A percentile compares a stretch with the other conserved stretches of the same genome.
Conservation (phyloP, 2,329 filamentous ascomycete species). For the Stagonosporopsis rhizophila region DNA sequence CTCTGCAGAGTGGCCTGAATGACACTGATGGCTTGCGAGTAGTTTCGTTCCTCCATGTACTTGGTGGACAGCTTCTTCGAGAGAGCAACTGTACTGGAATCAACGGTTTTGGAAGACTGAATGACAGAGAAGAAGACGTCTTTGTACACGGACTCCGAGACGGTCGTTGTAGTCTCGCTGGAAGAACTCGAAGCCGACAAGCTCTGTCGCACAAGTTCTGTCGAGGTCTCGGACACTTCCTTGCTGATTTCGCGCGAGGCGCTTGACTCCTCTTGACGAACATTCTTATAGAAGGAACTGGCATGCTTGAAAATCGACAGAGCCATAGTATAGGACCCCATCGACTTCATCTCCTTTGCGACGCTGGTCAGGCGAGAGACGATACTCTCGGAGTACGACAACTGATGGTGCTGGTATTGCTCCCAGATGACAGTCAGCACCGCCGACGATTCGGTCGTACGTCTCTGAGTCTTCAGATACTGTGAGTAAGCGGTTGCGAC, state of each 20-base stretch:
- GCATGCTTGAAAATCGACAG: slow-evolving; percentile 57
- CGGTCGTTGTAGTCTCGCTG: slow-evolving; percentile 45
- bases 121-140: slow-evolving; percentile 55
- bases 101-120: slow-evolving; percentile 49
- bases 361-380: slow-evolving; percentile 47
- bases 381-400: slow-evolving; percentile 50
- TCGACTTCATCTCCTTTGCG: slow-evolving; percentile 55
- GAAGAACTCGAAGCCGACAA: slow-evolving; percentile 38
- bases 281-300: slow-evolving; percentile 43
- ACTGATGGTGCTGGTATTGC: slow-evolving; percentile 57
- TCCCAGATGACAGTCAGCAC: slow-evolving; percentile 57
- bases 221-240: slow-evolving; percentile 52
- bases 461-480: slow-evolving; percentile 57
- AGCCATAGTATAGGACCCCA: slow-evolving; percentile 55
- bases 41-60: slow-evolving; percentile 57
- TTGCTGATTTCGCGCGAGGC: slow-evolving; percentile 53
- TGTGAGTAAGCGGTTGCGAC: slow-evolving; percentile 56
- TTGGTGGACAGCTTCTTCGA: slow-evolving; percentile 50
- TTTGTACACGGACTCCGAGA: slow-evolving; percentile 53
- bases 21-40: slow-evolving; percentile 56
- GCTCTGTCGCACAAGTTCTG: slow-evolving; percentile 52
- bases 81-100: slow-evolving; percentile 52
- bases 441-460: slow-evolving; percentile 54
- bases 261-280: slow-evolving; percentile 47
- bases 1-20: slow-evolving; percentile 55